Percentiles rank a stretch among this genome's conserved stretches.
These are phyloP conservation scores for Coemansia sp. DNA, from an alignment of 192 early-diverging fungal genomes.

Conservation along the genomic window DNA sequence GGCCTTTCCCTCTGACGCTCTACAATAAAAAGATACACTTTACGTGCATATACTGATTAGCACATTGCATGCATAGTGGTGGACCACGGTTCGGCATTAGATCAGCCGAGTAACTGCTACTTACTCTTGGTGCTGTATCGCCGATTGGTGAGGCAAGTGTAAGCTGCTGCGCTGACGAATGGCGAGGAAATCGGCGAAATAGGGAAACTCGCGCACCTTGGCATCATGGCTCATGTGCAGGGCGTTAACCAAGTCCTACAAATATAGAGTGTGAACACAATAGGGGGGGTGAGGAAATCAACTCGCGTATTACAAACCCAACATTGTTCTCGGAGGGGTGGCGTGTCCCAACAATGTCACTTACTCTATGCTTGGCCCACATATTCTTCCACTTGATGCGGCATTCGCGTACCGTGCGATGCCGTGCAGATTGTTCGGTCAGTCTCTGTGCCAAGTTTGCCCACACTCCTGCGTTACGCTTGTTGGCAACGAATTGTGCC, in stretches of 20 bases:
- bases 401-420: slow-evolving; percentile 53
- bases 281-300: background rate
- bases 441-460: slow-evolving; percentile 46
- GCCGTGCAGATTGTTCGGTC: slow-evolving; percentile 45
- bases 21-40: slow-evolving; percentile 8
- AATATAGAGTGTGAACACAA: background rate
- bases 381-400: slow-evolving; percentile 57
- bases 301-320: slow-evolving; percentile 1
- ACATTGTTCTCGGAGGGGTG: background rate
- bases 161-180: slow-evolving; percentile 37
- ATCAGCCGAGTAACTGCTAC: slow-evolving; percentile 2
- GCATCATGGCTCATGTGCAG: slow-evolving; percentile 49
- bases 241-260: slow-evolving; percentile 53
- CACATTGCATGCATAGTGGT: slow-evolving; percentile 3
- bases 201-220: slow-evolving; percentile 55
- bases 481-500: slow-evolving; percentile 51
- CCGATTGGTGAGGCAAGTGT: slow-evolving; percentile 6
- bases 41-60: background rate
- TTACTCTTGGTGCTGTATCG: slow-evolving; percentile 38
- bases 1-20: slow-evolving; percentile 29
- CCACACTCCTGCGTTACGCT: slow-evolving; percentile 56
- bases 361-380: slow-evolving; percentile 57
- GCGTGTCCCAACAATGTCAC: slow-evolving; percentile 6
- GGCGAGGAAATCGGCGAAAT: slow-evolving; percentile 41
- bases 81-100: background rate